Evolutionary conservation across 2,329 filamentous ascomycete species (phyloP), one percentile per base, ranked within the genome.

Genomic region (Trichoderma polysporum): DNA sequence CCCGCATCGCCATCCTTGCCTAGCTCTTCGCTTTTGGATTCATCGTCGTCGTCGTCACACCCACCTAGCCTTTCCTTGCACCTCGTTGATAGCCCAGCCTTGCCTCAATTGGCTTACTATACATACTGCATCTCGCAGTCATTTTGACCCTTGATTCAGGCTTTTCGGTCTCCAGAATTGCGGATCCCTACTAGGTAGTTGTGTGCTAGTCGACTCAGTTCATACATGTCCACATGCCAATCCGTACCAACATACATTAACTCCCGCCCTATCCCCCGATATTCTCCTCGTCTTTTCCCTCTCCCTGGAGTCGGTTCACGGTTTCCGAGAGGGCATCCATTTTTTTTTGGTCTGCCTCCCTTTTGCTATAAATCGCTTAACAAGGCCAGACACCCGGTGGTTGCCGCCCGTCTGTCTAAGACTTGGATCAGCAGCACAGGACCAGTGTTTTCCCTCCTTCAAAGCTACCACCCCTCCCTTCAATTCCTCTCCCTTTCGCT

Each of bases 401-500:
- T 59, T 68, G 61, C 52, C 61, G 66, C 53, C 60, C 54, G 41
- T 58, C 61, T 68, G 66, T 68, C 66, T 68, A 39, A 68, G 66
- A 68, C 66, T 41, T 22, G 49, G 50, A 64, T 64, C 60, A 56
- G 60, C 50, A 64, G 37, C 60, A 56, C 60, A 53, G 59, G 49
- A 41, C 27, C 50, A 29, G 45, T 50, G 47, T 45, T 67, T 64
- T 67, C 53, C 66, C 66, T 50, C 25, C 53, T 50, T 27, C 22
- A 35, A 45, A 27, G 49, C 62, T 25, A 65, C 62, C 25, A 31
- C 54, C 45, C 33, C 63, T 19, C 35, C 33, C 37, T 59, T 47
- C 22, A 37, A 33, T 33, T 47, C 29, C 37, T 19, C 31, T 65
- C 52, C 53, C 19, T 45, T 59, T 66, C 63, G 63, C 63, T 53